Base-by-base conservation (phyloP, 179 eudicot genomes). In the Dionaea muscipula region DNA sequence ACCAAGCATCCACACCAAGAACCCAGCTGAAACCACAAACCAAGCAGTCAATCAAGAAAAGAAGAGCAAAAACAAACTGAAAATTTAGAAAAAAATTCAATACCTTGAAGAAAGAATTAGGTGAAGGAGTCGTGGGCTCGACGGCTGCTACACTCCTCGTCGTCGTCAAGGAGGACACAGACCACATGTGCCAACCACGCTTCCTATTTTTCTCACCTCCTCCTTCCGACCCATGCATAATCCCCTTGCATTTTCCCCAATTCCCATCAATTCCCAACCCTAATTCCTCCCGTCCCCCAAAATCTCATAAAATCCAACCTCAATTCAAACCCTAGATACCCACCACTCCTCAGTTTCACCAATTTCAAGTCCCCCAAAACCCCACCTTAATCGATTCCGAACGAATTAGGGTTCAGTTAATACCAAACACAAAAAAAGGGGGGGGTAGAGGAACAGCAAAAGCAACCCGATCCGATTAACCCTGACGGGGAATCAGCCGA, bases 221-320 rank as follows among this genome's bases (percentile, higher is more conserved):
- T 20, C 47, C 47, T n/a, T 35, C 61, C 53, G 56, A 46, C 67
- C 70, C 63, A 37, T 71, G 63, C 73, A 70, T 68, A 71, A 33
- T 56, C 53, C 18, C 66, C 66, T 61, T 40, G 64, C 66, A 68
- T 74, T 72, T 74, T 69, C 70, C 66, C 79, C 69, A 40, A 55
- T 27, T 57, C 43, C 35, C 35, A 31, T 31, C 35, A 31, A 31
- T 31, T 31, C 35, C 35, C 5, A 31, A 31, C 35, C 35, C 35
- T 31, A 31, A 31, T 31, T 31, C 35, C 35, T 6, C 26, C 10
- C 56, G 39, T 44, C 36, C 37, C n/a, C 64, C 48, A 59, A 49
- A 67, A 66, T 48, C 67, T n/a, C n/a, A n/a, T n/a, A n/a, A 74
- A 74, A 65, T 65, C 62, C 49, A 61, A 28, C 68, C 74, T 65